phyloP scores from a whole-genome alignment of 2,329 filamentous ascomycete genomes.

The Diaporthe sp. region DNA sequence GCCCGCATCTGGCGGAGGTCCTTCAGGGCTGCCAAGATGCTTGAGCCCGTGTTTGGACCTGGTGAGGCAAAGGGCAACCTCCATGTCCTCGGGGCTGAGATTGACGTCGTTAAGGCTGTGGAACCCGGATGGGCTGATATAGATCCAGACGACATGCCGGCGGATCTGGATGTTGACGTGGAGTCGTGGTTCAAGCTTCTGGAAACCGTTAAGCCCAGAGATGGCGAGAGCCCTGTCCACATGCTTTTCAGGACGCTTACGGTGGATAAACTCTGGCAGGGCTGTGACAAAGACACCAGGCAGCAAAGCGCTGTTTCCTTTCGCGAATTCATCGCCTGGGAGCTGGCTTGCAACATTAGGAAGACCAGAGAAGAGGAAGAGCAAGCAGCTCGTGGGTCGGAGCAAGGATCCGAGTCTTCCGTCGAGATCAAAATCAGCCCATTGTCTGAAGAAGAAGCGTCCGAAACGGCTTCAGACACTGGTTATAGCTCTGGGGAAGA shows the following conservation, averaged over 20 bases:
- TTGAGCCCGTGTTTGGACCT: constrained; percentile 18
- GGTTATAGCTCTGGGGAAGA: not conserved
- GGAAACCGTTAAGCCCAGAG: not conserved
- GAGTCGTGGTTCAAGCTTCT: constrained; percentile 29
- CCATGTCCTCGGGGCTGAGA: constrained; percentile 12
- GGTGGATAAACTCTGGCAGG: constrained; percentile 9
- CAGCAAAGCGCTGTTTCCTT: not conserved
- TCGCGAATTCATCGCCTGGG: constrained; percentile 19
- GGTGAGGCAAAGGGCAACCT: not conserved
- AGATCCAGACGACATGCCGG: constrained; percentile 18
- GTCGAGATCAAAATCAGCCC: not conserved
- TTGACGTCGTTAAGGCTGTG: constrained; percentile 26
- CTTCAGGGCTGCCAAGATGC: constrained; percentile 6
- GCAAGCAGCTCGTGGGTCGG: not conserved
- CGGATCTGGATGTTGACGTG: constrained; percentile 29
- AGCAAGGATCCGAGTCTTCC: not conserved
- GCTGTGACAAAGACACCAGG: not conserved
- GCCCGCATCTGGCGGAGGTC: constrained; percentile 19
- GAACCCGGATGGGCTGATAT: constrained; percentile 21
- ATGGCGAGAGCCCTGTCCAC: constrained; percentile 27
- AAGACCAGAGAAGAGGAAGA: not conserved
- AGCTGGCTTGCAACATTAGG: constrained; percentile 11
- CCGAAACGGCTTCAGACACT: not conserved
- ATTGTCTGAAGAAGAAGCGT: not conserved
- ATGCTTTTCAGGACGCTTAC: constrained; percentile 31